Percentiles rank a stretch among this genome's conserved stretches.
Evolutionary conservation across 192 early-diverging fungal genomes (phyloP).

Genomic region (Coemansia erecta): DNA sequence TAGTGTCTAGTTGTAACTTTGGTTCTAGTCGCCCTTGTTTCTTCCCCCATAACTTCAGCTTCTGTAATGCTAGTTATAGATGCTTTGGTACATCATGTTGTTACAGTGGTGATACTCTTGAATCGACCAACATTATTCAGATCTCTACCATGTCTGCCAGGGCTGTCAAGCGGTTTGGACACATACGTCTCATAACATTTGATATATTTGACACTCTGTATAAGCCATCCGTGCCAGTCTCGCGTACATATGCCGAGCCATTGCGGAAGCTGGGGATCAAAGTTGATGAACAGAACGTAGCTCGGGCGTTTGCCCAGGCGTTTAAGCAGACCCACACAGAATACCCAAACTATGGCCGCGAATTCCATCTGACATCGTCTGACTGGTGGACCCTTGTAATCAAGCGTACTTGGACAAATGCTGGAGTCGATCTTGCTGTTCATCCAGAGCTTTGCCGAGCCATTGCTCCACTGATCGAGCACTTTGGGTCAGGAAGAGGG

Average conservation of each 20-base stretch:
- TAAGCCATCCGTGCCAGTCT: slow-evolving; percentile 44
- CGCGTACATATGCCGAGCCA: slow-evolving; percentile 30
- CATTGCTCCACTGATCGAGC: slow-evolving; percentile 33
- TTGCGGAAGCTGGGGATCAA: slow-evolving; percentile 48
- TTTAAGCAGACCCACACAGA: slow-evolving; percentile 36
- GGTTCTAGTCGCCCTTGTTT: background rate
- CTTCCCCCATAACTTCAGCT: too few species aligned
- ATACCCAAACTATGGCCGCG: slow-evolving; percentile 57
- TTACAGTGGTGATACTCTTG: too few species aligned
- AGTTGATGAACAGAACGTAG: slow-evolving; percentile 26
- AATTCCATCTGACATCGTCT: slow-evolving; percentile 38
- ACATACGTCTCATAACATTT: slow-evolving; percentile 61
- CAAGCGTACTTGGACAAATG: slow-evolving; percentile 42
- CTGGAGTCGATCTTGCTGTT: slow-evolving; percentile 18
- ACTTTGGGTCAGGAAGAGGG: slow-evolving; percentile 51
- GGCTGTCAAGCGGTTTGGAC: slow-evolving; percentile 12
- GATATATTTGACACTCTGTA: slow-evolving; percentile 65
- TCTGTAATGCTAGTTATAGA: too few species aligned
- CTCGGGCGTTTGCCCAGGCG: slow-evolving; percentile 34
- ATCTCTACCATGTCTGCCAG: background rate
- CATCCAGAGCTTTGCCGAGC: slow-evolving; percentile 4
- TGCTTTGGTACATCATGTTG: too few species aligned
- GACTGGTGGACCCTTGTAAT: slow-evolving; percentile 62
- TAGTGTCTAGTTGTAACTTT: background rate
- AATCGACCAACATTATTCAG: too few species aligned